A percentile compares a stretch with the other conserved stretches of the same genome.
phyloP scores from a whole-genome alignment of 257 asterid genomes.

The Solanum verrucosum region DNA sequence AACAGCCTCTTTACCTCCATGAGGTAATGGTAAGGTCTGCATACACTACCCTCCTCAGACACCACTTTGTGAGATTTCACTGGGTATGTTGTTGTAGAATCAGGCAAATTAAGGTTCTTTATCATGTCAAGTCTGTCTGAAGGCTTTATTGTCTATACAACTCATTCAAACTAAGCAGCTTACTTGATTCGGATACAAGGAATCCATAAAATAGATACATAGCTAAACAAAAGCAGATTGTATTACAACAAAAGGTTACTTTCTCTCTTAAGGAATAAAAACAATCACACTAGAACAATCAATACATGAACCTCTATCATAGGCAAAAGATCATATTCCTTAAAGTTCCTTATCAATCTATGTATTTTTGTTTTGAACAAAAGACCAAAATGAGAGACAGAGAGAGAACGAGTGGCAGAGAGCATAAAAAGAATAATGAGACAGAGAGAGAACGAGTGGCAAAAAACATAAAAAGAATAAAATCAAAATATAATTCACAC shows the following conservation, averaged over 20 bases:
- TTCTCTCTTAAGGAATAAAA: neutral
- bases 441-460: neutral
- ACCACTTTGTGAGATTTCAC: neutral
- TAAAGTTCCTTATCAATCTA: neutral
- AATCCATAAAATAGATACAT: neutral
- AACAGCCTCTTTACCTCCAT: neutral
- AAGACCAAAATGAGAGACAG: neutral
- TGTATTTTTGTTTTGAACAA: neutral
- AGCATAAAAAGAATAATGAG: conserved; percentile 2
- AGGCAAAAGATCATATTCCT: neutral
- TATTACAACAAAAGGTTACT: neutral
- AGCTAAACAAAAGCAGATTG: neutral
- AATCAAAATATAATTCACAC: conserved; percentile 15
- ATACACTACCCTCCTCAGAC: neutral
- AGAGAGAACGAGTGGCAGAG: neutral
- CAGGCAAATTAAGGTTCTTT: neutral
- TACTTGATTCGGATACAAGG: neutral
- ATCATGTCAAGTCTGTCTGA: neutral
- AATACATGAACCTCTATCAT: neutral
- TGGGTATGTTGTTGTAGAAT: no score
- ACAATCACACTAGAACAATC: neutral
- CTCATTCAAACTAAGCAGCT: neutral
- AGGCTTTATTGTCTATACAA: neutral
- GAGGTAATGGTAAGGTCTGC: neutral
- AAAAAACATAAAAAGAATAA: conserved; percentile 3